phyloP scores from a whole-genome alignment of 148 eudicot species.

The Selenicereus undatus region DNA sequence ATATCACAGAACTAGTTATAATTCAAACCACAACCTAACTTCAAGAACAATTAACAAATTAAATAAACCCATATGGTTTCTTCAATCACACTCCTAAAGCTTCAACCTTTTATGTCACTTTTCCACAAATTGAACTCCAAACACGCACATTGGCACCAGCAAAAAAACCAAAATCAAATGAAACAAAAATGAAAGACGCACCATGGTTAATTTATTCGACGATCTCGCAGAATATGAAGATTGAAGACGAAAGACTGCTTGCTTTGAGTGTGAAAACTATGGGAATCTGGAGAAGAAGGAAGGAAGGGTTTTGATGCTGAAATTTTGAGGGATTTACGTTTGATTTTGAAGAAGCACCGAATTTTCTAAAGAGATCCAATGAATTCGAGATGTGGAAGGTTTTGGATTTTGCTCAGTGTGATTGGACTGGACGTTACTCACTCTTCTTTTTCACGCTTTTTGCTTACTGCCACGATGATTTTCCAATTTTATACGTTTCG shows the following conservation, averaged over 20 bases:
- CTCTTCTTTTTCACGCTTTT: too few species aligned
- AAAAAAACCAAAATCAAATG: background rate
- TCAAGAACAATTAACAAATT: too few species aligned
- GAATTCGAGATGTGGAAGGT: too few species aligned
- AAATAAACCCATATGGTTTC: background rate
- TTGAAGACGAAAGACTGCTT: too few species aligned
- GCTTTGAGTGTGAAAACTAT: too few species aligned
- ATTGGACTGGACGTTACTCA: background rate
- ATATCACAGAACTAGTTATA: too few species aligned
- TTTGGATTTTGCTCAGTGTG: background rate
- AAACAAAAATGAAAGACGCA: background rate
- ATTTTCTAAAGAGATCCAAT: background rate
- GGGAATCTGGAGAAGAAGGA: background rate
- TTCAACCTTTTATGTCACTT: background rate
- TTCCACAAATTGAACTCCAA: background rate
- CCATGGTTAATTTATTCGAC: background rate
- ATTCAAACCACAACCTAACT: too few species aligned
- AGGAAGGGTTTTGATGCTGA: background rate
- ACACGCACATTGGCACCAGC: background rate
- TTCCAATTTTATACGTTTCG: too few species aligned
- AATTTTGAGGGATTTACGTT: background rate
- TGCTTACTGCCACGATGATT: too few species aligned
- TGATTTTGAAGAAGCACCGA: background rate
- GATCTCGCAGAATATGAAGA: background rate
- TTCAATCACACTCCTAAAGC: background rate